phyloP scores from a whole-genome alignment of 371 early-diverging fungal genomes.

The Massospora cicadina region DNA sequence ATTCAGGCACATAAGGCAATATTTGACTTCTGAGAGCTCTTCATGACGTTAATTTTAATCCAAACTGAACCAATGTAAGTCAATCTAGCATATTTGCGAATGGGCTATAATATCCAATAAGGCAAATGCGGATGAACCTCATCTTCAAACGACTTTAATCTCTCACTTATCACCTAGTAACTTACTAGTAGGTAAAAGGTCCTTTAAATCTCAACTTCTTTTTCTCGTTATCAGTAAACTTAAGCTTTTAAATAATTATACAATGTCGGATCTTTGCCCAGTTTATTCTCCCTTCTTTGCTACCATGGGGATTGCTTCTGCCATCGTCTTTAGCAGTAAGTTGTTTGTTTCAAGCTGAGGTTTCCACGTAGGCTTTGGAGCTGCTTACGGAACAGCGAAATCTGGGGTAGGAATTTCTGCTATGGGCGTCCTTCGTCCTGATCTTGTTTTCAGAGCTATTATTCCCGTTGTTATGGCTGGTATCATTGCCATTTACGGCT shows the following conservation, averaged over 20 bases:
- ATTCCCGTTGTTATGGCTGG: slow-evolving; percentile 89
- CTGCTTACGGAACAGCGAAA: slow-evolving; percentile 85
- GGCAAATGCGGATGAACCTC: no score
- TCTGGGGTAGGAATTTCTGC: slow-evolving; percentile 76
- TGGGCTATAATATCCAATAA: no score
- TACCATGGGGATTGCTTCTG: slow-evolving; percentile 87
- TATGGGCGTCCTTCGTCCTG: slow-evolving; percentile 76
- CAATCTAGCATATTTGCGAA: no score
- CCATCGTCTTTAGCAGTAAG: slow-evolving; percentile 93
- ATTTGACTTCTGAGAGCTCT: no score
- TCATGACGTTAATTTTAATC: no score
- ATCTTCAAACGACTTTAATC: no score
- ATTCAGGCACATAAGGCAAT: no score
- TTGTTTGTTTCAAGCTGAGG: slow-evolving; percentile 12
- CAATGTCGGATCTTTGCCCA: slow-evolving; percentile 41
- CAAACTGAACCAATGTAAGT: no score
- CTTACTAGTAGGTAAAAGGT: no score
- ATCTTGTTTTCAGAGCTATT: slow-evolving; percentile 69
- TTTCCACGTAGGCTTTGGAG: slow-evolving; percentile 50
- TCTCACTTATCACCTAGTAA: no score
- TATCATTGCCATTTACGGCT: slow-evolving; percentile 82
- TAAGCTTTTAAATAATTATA: neutral
- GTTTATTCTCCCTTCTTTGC: slow-evolving; percentile 95
- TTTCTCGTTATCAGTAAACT: neutral
- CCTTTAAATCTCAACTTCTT: no score